A percentile compares a stretch with the other conserved stretches of the same genome.
Conservation (phyloP, 2,329 filamentous ascomycete genomes). For the Fusarium ramigenum region DNA sequence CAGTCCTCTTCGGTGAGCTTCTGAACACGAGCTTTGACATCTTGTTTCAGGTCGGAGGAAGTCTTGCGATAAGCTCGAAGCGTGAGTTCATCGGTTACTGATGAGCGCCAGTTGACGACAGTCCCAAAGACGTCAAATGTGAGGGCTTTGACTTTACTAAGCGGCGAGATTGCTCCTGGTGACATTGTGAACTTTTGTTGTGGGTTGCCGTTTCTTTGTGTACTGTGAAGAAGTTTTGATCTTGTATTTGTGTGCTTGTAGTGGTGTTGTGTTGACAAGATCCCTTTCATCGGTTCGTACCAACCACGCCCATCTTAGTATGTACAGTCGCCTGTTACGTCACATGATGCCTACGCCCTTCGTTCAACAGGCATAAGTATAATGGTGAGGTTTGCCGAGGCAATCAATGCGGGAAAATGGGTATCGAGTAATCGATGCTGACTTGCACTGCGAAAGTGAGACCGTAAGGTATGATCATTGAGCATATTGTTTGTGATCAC, state of each 20-base stretch:
- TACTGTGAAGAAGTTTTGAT: background rate
- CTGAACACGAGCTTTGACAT: slow-evolving; percentile 58
- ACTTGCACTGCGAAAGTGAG: background rate
- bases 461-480: background rate
- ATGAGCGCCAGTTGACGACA: slow-evolving; percentile 79
- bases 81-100: slow-evolving; percentile 68
- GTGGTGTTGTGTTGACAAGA: background rate
- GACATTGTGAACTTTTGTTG: slow-evolving; percentile 32
- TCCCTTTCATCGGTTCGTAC: background rate
- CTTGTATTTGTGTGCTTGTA: background rate
- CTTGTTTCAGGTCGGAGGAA: slow-evolving; percentile 58
- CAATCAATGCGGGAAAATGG: background rate
- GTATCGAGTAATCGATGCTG: background rate
- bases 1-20: slow-evolving; percentile 67
- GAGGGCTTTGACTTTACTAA: slow-evolving; percentile 62
- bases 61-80: slow-evolving; percentile 58
- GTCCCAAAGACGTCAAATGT: slow-evolving; percentile 85
- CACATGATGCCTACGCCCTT: slow-evolving; percentile 37
- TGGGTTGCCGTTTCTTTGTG: background rate
- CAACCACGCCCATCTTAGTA: background rate
- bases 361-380: background rate
- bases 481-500: background rate
- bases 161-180: slow-evolving; percentile 37
- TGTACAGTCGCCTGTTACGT: background rate
- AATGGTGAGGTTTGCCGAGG: background rate